Conservation (phyloP, 345 rosid species). For the Eucalyptus shirleyi region DNA sequence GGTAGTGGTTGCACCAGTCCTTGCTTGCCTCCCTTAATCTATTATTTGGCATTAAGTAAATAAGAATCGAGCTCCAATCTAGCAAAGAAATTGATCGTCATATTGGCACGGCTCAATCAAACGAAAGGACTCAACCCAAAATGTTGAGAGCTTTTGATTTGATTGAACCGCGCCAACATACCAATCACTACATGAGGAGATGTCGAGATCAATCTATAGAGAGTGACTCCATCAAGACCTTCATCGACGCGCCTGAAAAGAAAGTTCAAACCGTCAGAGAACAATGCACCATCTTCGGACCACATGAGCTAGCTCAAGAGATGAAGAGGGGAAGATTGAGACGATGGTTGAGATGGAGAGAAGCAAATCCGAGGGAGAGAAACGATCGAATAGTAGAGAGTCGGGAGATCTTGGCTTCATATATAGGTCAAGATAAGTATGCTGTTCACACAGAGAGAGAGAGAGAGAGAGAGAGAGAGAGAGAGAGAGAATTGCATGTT, state of each 20-base stretch:
- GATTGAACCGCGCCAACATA: constrained; percentile 5
- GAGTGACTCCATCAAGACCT: neutral
- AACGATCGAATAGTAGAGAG: neutral
- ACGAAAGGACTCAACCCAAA: neutral
- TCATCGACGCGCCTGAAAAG: no score
- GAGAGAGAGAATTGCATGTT: neutral
- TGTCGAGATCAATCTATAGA: neutral
- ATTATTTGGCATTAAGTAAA: neutral
- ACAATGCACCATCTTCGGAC: neutral
- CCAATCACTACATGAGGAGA: neutral
- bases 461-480: neutral
- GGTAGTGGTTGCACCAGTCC: neutral
- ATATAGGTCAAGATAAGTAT: neutral
- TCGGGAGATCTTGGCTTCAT: neutral
- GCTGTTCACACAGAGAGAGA: neutral
- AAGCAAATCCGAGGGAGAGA: neutral
- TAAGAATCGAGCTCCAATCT: neutral
- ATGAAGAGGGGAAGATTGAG: neutral
- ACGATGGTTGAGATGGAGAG: neutral
- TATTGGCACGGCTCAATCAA: constrained; percentile 16
- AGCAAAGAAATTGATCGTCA: neutral
- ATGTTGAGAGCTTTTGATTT: neutral
- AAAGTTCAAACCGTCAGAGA: neutral
- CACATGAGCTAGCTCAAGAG: neutral
- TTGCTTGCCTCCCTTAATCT: neutral